Conservation (phyloP, 1,284 basidiomycete genomes). For the Afroboletus lepidellus region DNA sequence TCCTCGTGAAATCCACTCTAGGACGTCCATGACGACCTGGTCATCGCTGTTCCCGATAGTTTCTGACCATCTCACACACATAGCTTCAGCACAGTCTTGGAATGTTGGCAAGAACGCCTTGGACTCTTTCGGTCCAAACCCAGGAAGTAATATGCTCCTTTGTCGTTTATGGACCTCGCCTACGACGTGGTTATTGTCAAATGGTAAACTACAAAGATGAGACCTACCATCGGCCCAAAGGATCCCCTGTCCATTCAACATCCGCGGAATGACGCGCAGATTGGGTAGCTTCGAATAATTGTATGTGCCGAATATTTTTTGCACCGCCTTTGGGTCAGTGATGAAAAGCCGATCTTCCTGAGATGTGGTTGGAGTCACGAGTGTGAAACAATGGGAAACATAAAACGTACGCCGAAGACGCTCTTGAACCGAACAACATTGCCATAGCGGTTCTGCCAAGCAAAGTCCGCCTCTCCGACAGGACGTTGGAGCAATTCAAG, state of each 20-base stretch:
- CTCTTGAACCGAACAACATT: background rate
- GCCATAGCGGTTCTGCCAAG: background rate
- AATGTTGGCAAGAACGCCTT: background rate
- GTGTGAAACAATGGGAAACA: background rate
- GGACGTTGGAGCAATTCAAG: background rate
- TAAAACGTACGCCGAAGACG: background rate
- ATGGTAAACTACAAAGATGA: background rate
- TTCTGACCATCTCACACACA: background rate
- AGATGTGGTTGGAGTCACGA: background rate
- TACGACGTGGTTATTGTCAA: background rate
- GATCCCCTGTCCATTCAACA: background rate
- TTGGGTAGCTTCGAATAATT: background rate
- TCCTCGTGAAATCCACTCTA: background rate
- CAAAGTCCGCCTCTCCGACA: background rate
- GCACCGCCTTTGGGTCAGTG: background rate
- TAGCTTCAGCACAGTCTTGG: background rate
- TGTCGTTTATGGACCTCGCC: background rate
- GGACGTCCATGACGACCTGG: background rate
- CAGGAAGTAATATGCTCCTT: background rate
- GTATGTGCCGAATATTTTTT: background rate
- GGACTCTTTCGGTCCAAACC: background rate
- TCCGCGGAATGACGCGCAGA: background rate
- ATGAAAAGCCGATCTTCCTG: background rate
- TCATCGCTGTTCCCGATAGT: background rate
- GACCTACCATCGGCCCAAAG: background rate